Evolutionary conservation across 2,329 filamentous ascomycete species (phyloP), one percentile per base, ranked within the genome.

Genomic region (Stachybotrys chartarum): DNA sequence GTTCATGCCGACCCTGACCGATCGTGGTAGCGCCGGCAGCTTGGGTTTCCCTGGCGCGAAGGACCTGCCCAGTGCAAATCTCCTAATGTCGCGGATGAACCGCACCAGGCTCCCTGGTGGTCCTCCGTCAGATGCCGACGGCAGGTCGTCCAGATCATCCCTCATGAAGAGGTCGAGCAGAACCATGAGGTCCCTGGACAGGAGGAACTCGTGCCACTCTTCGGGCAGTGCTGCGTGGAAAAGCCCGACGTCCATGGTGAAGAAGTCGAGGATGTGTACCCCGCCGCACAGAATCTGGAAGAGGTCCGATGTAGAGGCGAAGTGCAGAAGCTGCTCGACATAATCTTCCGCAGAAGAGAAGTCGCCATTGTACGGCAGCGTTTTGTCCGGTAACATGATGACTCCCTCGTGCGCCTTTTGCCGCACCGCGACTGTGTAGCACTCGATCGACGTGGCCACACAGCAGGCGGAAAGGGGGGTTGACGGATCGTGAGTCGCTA

Each of bases 201-300:
- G 74, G 61, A 97, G 86, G 74, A 91, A 97, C 0, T 77, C 67
- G 60, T 90, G 84, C 94, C 94, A 99, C 70, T 91, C 85, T 57
- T 80, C 69, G 0, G 91, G 90, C 1, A 99, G 72, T 1, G 93
- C 81, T 1, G 81, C 78, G 53, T 87, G 83, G 69, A 96, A 99
- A 0, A 97, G 79, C 59, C 91, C 88, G 6, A 91, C 90, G 51
- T 91, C 83, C 47, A 84, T 83, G 2, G 91, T 97, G 74, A 97
- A 91, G 72, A 99, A 97, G 70, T 99, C 94, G 55, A 97, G 80
- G 59, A 99, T 92, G 68, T 99, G 94, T 1, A 97, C 90, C n/a
- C 93, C 92, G 54, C 94, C 94, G 67, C 91, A 96, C n/a, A 99
- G 79, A 30, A 90, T 90, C 61, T 90, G 88, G 63, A 97, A 91